These are phyloP conservation scores for Zygoascus meyerae DNA, from an alignment of 1,139 yeast genomes.

Conservation along the genomic window DNA sequence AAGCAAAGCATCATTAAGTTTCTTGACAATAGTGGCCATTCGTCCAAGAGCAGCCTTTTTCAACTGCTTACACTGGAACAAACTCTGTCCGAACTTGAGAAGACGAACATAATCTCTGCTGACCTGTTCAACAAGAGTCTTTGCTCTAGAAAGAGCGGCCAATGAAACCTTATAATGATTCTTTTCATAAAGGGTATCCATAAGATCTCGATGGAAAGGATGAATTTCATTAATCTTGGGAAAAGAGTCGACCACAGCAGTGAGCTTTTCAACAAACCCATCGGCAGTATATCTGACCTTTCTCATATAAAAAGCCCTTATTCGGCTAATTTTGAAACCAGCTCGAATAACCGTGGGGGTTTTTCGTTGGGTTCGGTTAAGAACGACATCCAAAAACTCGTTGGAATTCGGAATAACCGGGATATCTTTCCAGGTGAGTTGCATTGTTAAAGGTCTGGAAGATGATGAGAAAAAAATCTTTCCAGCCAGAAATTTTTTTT, in stretches of 20 bases:
- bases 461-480: slow-evolving; percentile 12
- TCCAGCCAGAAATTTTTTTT: slow-evolving; percentile 11
- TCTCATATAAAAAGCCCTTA: slow-evolving; percentile 97
- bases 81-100: slow-evolving; percentile 92
- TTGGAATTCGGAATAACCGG: slow-evolving; percentile 89
- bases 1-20: slow-evolving; percentile 85
- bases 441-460: slow-evolving; percentile 47
- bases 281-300: slow-evolving; percentile 94
- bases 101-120: slow-evolving; percentile 91
- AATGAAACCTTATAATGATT: slow-evolving; percentile 97
- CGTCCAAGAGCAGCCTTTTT: slow-evolving; percentile 98
- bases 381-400: slow-evolving; percentile 92
- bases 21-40: slow-evolving; percentile 96
- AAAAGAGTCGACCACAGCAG: slow-evolving; percentile 77
- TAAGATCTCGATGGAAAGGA: slow-evolving; percentile 95
- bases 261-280: slow-evolving; percentile 89
- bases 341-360: slow-evolving; percentile 97
- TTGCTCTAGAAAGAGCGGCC: slow-evolving; percentile 92
- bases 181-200: slow-evolving; percentile 96
- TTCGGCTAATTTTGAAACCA: slow-evolving; percentile 93
- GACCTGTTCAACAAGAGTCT: slow-evolving; percentile 90
- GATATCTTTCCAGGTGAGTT: slow-evolving; percentile 96
- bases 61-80: slow-evolving; percentile 96
- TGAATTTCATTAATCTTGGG: slow-evolving; percentile 97
- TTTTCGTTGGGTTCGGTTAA: slow-evolving; percentile 95